phyloP scores from a whole-genome alignment of 2,329 filamentous ascomycete genomes.

The Penicillium concentricum region DNA sequence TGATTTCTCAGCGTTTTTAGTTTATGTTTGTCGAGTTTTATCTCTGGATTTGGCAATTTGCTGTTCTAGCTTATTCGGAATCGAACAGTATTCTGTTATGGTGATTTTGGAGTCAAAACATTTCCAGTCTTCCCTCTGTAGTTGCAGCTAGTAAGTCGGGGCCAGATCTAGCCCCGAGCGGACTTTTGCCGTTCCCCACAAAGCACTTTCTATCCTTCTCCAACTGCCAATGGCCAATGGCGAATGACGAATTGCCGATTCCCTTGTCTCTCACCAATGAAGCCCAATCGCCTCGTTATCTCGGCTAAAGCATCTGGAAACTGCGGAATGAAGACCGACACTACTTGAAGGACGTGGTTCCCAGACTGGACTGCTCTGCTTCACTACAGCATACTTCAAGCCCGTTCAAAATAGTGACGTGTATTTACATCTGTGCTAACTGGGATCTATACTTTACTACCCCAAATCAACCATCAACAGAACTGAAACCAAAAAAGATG shows the following conservation, averaged over 20 bases:
- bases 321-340: constrained; percentile 9
- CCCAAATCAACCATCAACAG: not conserved
- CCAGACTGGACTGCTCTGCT: not conserved
- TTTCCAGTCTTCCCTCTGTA: not conserved
- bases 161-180: not conserved
- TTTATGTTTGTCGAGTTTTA: not conserved
- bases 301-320: constrained; percentile 15
- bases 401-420: not conserved
- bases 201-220: not conserved
- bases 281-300: constrained; percentile 9
- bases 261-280: constrained; percentile 17
- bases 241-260: constrained; percentile 16
- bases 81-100: not conserved
- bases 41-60: not conserved
- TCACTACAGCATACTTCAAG: not conserved
- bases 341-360: not conserved
- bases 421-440: not conserved
- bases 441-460: not conserved
- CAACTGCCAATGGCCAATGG: not conserved
- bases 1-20: constrained; percentile 17
- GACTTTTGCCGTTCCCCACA: not conserved
- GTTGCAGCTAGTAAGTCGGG: not conserved
- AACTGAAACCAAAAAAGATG: constrained; percentile 16
- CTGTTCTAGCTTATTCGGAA: not conserved
- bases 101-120: not conserved